Percentiles rank a stretch among this genome's conserved stretches.
These are phyloP conservation scores for Ogataea dorogensis DNA, from an alignment of 805 yeast species.

Conservation along the genomic window DNA sequence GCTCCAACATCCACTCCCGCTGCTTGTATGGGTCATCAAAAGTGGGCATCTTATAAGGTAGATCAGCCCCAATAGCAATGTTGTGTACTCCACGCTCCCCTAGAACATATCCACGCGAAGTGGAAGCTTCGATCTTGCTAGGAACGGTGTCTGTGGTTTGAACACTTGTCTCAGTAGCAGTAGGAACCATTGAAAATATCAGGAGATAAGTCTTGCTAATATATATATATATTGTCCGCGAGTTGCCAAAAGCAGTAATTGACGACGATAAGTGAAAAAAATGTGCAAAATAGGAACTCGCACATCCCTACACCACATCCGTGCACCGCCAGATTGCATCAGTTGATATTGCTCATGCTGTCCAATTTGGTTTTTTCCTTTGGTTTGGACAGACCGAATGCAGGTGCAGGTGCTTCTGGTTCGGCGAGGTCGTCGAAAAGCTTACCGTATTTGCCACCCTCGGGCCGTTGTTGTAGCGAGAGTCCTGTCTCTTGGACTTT, in stretches of 20 bases:
- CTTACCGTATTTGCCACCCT: slow-evolving; percentile 49
- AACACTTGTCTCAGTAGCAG: slow-evolving; percentile 16
- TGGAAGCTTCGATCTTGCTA: slow-evolving; percentile 27
- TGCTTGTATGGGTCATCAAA: slow-evolving; percentile 49
- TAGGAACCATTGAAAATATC: slow-evolving; percentile 14
- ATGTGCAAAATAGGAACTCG: background rate
- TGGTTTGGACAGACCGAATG: slow-evolving; percentile 65
- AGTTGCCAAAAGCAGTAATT: slow-evolving; percentile 7
- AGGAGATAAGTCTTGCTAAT: background rate
- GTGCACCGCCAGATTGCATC: slow-evolving; percentile 22
- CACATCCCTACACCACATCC: background rate
- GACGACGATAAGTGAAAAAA: slow-evolving; percentile 10
- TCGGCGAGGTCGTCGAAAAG: slow-evolving; percentile 57
- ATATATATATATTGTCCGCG: slow-evolving; percentile 3
- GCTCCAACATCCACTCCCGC: slow-evolving; percentile 58
- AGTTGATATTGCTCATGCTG: slow-evolving; percentile 44
- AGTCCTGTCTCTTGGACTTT: slow-evolving; percentile 86
- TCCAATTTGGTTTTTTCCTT: slow-evolving; percentile 55
- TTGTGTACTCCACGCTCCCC: slow-evolving; percentile 57
- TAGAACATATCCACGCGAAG: slow-evolving; percentile 42
- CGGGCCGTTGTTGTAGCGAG: slow-evolving; percentile 55
- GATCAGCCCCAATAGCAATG: slow-evolving; percentile 52
- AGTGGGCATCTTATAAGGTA: slow-evolving; percentile 50
- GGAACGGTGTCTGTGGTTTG: slow-evolving; percentile 22
- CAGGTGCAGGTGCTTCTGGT: slow-evolving; percentile 49